Conservation (phyloP, 495 filamentous ascomycete genomes). For the Daldinia vernicosa region DNA sequence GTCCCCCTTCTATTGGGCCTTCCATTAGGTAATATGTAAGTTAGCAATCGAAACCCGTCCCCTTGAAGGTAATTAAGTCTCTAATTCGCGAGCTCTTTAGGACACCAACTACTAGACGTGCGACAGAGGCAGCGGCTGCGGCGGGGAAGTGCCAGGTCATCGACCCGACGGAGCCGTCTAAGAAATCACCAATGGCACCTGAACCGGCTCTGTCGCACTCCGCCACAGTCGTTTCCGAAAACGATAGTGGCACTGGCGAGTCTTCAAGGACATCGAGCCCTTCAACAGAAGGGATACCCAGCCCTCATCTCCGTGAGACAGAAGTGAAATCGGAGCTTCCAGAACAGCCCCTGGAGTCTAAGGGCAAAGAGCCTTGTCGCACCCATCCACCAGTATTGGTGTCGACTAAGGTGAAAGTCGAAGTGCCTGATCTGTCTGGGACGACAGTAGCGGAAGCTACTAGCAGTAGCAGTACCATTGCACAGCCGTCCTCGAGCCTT, state of each 20-base stretch:
- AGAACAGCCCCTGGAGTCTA: neutral
- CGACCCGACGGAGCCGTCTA: conserved; percentile 11
- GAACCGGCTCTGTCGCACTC: neutral
- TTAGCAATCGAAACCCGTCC: neutral
- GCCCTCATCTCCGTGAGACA: neutral
- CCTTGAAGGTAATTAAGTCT: neutral
- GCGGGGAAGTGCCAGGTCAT: conserved; percentile 8
- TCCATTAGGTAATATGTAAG: neutral
- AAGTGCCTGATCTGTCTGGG: neutral
- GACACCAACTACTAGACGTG: conserved; percentile 19
- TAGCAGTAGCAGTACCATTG: neutral
- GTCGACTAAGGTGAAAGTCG: neutral
- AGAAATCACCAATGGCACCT: neutral
- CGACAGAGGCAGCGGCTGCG: conserved; percentile 4
- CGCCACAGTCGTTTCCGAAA: neutral
- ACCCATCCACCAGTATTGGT: neutral
- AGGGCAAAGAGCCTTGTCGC: conserved; percentile 12
- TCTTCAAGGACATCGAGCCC: conserved; percentile 13
- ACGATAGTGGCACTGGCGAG: neutral
- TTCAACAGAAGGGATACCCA: conserved; percentile 11
- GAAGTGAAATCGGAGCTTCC: conserved; percentile 9
- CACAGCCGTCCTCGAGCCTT: neutral
- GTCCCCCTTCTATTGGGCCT: neutral
- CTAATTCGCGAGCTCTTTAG: conserved; percentile 28
- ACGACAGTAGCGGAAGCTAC: neutral